Base-by-base conservation (phyloP, 768 basidiomycete genomes). In the Clathrus columnatus region DNA sequence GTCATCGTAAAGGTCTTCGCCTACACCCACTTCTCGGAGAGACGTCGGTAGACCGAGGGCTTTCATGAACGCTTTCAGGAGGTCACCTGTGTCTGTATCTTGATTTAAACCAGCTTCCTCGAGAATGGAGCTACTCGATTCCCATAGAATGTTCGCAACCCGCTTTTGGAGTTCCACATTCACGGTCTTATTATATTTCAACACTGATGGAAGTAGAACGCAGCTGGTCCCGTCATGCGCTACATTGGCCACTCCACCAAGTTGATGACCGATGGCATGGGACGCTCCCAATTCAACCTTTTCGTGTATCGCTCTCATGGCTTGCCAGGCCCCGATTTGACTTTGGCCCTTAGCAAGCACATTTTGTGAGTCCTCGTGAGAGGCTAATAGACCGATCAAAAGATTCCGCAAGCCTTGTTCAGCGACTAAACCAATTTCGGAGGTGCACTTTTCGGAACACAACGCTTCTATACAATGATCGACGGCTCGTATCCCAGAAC, bases 401-500 rank as follows among this genome's bases (percentile, higher is more conserved):
- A 54, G 42, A 46, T 46, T 7, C 7, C 53, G 21, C 44, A 54
- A 45, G 11, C 41, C 53, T 4, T 54, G 23, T 23, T 54, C 53
- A 11, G 41, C n/a, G 2, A 23, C 24, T 4, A 16, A 24, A n/a
- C 29, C 53, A 24, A 45, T 28, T 7, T 17, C 11, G 24, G n/a
- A 2, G 3, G 44, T 54, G 21, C 43, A 18, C 24, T 17, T 20
- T 2, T 45, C 24, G 2, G 53, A 16, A 28, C 53, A 54, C 18
- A 54, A 27, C 5, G 43, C 44, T 23, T 54, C 53, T 14, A 54
- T 28, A 23, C 53, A 54, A 45, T 54, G 53, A 29, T 54, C 53
- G 10, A 54, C 53, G 4, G 53, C 42, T n/a, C 53, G 53, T 43
- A 54, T 54, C 5, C 53, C 53, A 8, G 53, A 45, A 26, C 53